Evolutionary conservation across 1,139 yeast species (phyloP).

Genomic region (Blastobotrys proliferans): DNA sequence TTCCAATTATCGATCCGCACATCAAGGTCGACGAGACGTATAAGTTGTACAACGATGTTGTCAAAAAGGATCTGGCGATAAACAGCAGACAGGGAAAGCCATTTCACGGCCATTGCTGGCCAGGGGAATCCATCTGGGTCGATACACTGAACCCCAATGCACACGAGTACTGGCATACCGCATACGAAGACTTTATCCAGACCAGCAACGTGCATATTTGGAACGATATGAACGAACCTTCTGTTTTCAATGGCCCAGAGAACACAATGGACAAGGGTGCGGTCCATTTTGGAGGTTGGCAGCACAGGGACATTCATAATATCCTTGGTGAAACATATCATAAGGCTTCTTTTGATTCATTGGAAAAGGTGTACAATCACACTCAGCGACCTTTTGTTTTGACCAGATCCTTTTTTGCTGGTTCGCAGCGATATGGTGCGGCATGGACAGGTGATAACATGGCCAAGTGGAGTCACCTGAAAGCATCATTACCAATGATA

Average conservation of each 20-base stretch:
- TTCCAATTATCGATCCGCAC: constrained; percentile 39
- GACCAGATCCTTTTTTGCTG: constrained; percentile 79
- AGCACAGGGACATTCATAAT: constrained; percentile 85
- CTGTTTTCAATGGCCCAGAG: constrained; percentile 25
- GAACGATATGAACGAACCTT: constrained; percentile 39
- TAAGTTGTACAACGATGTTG: constrained; percentile 29
- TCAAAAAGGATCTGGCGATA: constrained; percentile 31
- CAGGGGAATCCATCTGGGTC: constrained; percentile 34
- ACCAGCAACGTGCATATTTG: constrained; percentile 36
- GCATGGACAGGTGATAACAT: constrained; percentile 96
- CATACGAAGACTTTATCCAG: constrained; percentile 27
- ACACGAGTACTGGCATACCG: constrained; percentile 31
- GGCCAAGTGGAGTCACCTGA: constrained; percentile 83
- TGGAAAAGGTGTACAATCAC: constrained; percentile 48
- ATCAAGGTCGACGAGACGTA: constrained; percentile 30
- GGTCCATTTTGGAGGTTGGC: constrained; percentile 74
- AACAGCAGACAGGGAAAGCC: constrained; percentile 28
- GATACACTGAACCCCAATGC: constrained; percentile 32
- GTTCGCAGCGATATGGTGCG: constrained; percentile 84
- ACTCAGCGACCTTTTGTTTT: constrained; percentile 69
- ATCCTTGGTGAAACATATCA: constrained; percentile 72
- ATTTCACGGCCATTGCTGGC: constrained; percentile 20
- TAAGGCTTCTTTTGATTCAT: constrained; percentile 67
- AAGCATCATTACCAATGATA: constrained; percentile 77
- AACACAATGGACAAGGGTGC: constrained; percentile 73